phyloP scores from a whole-genome alignment of 495 filamentous ascomycete species.

The Beverwykella pulmonaria region DNA sequence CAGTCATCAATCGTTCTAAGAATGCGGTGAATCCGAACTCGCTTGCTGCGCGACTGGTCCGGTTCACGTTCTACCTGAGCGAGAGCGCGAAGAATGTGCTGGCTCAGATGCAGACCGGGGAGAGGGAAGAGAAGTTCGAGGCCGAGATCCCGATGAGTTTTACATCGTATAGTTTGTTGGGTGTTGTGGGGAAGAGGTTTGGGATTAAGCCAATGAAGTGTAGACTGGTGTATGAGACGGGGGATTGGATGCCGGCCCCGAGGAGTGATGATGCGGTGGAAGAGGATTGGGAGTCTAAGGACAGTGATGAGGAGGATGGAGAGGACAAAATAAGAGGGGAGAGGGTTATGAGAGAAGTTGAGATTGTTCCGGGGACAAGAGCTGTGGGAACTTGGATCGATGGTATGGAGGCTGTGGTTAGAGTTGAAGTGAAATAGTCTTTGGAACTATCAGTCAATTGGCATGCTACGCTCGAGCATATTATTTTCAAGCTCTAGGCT shows the following conservation, averaged over 20 bases:
- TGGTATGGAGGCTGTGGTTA: conserved; percentile 64
- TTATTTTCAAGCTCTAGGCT: no score
- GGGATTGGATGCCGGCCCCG: conserved; percentile 77
- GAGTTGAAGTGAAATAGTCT: conserved; percentile 58
- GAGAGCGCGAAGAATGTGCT: conserved; percentile 38
- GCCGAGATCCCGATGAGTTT: conserved; percentile 70
- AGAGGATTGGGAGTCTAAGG: conserved; percentile 59
- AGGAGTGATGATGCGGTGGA: conserved; percentile 58
- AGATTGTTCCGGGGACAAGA: conserved; percentile 78
- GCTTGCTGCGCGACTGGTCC: conserved; percentile 73
- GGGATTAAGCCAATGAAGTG: conserved; percentile 63
- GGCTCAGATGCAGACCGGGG: background rate
- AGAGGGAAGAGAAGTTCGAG: background rate
- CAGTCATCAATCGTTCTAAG: conserved; percentile 53
- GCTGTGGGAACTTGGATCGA: conserved; percentile 83
- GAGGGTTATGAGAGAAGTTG: conserved; percentile 74
- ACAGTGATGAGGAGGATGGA: conserved; percentile 49
- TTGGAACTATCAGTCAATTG: background rate
- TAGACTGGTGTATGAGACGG: conserved; percentile 76
- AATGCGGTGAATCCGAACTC: conserved; percentile 62
- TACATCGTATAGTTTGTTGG: conserved; percentile 79
- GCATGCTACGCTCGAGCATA: background rate
- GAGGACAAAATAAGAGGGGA: conserved; percentile 44
- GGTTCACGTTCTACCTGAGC: conserved; percentile 60
- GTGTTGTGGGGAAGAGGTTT: conserved; percentile 72